Percentiles rank a stretch among this genome's conserved stretches.
phyloP scores from a whole-genome alignment of 2,329 filamentous ascomycete species.

The Colletotrichum sp. region DNA sequence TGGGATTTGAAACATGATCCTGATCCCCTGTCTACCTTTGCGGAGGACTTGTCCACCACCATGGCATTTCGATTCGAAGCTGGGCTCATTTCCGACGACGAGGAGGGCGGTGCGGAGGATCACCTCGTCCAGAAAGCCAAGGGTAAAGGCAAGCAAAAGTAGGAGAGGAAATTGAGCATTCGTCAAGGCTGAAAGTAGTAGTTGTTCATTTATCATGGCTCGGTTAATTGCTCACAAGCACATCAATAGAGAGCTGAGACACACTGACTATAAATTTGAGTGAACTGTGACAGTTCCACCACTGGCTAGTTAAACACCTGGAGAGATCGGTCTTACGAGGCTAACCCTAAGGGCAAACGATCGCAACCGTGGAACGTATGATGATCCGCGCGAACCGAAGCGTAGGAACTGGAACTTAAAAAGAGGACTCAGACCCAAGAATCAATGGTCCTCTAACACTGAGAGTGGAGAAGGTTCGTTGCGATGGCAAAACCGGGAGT shows the following conservation, averaged over 20 bases:
- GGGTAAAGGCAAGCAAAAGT: not conserved
- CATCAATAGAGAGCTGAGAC: not conserved
- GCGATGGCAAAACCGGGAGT: too few species aligned
- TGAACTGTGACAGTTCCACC: too few species aligned
- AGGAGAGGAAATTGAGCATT: not conserved
- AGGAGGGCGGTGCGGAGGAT: not conserved
- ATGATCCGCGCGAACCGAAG: too few species aligned
- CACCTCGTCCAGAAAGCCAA: not conserved
- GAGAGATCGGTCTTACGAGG: too few species aligned
- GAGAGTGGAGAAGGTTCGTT: too few species aligned
- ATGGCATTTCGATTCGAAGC: not conserved
- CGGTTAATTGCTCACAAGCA: not conserved
- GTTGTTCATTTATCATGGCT: not conserved
- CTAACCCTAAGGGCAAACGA: too few species aligned
- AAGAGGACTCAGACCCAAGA: too few species aligned
- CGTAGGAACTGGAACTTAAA: too few species aligned
- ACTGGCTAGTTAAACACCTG: too few species aligned
- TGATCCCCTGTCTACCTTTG: not conserved
- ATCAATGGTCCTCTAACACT: too few species aligned
- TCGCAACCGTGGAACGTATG: too few species aligned
- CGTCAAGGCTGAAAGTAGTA: not conserved
- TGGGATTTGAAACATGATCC: not conserved
- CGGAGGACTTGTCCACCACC: not conserved
- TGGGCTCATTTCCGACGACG: not conserved
- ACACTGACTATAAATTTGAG: too few species aligned